Conservation (phyloP, 2,329 filamentous ascomycete genomes). For the Magnaporthales sp. region DNA sequence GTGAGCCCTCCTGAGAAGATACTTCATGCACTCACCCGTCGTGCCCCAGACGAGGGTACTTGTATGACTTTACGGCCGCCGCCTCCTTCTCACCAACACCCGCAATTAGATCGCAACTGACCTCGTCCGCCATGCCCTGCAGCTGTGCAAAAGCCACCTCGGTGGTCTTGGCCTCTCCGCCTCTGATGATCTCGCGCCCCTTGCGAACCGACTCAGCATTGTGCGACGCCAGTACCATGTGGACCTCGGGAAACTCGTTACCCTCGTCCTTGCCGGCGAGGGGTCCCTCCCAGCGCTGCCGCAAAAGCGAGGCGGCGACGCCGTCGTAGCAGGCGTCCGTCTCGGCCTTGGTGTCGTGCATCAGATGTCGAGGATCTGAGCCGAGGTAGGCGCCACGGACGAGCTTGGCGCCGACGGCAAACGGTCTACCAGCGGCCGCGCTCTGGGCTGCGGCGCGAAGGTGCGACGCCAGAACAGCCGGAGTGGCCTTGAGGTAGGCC, state of each 20-base stretch:
- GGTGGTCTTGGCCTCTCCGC: slow-evolving; percentile 26
- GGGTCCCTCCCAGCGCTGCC: slow-evolving; percentile 47
- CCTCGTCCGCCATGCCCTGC: slow-evolving; percentile 92
- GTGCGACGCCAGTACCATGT: slow-evolving; percentile 72
- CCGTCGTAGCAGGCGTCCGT: slow-evolving; percentile 67
- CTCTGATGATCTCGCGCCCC: slow-evolving; percentile 42
- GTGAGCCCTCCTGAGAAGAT: slow-evolving; percentile 61
- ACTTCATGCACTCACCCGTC: slow-evolving; percentile 77
- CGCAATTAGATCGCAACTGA: slow-evolving; percentile 55
- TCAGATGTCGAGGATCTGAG: slow-evolving; percentile 59
- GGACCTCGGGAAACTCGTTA: slow-evolving; percentile 43
- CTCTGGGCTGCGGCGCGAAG: slow-evolving; percentile 44
- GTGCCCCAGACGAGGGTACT: slow-evolving; percentile 64
- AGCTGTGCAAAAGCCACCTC: slow-evolving; percentile 66
- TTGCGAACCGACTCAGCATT: slow-evolving; percentile 63
- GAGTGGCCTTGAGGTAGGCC: slow-evolving; percentile 61
- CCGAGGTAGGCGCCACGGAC: slow-evolving; percentile 68
- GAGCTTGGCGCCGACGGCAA: slow-evolving; percentile 64
- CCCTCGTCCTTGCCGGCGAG: slow-evolving; percentile 26
- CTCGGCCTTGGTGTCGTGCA: slow-evolving; percentile 62
- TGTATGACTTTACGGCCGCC: slow-evolving; percentile 40
- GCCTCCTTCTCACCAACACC: background rate
- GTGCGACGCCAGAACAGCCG: slow-evolving; percentile 48
- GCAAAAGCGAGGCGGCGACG: slow-evolving; percentile 59
- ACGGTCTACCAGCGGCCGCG: slow-evolving; percentile 42